phyloP scores from a whole-genome alignment of 352 stramenopile species.

The Phytophthora pluvialis region DNA sequence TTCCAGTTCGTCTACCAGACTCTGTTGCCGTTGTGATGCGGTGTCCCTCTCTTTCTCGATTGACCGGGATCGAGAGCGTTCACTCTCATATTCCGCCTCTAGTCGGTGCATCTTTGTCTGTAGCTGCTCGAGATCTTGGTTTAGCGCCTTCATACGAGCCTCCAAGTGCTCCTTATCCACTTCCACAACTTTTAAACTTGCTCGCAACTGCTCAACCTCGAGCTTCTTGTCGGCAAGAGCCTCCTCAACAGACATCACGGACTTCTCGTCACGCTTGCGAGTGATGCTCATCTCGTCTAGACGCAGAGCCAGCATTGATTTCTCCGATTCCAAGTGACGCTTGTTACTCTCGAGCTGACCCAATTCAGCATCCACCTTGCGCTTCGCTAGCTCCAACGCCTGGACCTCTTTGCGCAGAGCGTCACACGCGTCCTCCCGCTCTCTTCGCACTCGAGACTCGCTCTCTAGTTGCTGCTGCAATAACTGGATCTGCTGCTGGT shows the following conservation, averaged over 20 bases:
- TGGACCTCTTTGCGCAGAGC: slow-evolving; percentile 35
- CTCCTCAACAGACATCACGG: slow-evolving; percentile 19
- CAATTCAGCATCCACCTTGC: slow-evolving; percentile 33
- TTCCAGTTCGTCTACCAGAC: slow-evolving; percentile 42
- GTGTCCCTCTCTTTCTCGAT: slow-evolving; percentile 45
- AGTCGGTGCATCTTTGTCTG: slow-evolving; percentile 35
- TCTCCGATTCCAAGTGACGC: slow-evolving; percentile 44
- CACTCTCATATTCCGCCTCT: slow-evolving; percentile 35
- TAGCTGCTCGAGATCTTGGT: slow-evolving; percentile 44
- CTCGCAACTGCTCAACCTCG: slow-evolving; percentile 59
- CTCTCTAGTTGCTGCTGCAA: slow-evolving; percentile 33
- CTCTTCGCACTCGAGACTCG: slow-evolving; percentile 17
- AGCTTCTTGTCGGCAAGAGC: slow-evolving; percentile 45
- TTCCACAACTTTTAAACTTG: slow-evolving; percentile 38
- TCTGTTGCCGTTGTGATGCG: slow-evolving; percentile 35
- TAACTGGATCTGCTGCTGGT: slow-evolving; percentile 19
- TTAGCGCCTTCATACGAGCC: slow-evolving; percentile 30
- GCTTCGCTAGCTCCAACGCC: slow-evolving; percentile 28
- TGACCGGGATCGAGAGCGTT: slow-evolving; percentile 37
- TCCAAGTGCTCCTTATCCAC: slow-evolving; percentile 50
- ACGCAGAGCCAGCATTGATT: slow-evolving; percentile 25
- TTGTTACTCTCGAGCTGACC: slow-evolving; percentile 47
- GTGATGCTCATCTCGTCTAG: slow-evolving; percentile 32
- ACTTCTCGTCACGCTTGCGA: slow-evolving; percentile 29
- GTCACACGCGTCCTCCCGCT: slow-evolving; percentile 34